A percentile compares a stretch with the other conserved stretches of the same genome.
phyloP scores from a whole-genome alignment of 768 basidiomycete species.

The Pleurotus salmoneostramineus region DNA sequence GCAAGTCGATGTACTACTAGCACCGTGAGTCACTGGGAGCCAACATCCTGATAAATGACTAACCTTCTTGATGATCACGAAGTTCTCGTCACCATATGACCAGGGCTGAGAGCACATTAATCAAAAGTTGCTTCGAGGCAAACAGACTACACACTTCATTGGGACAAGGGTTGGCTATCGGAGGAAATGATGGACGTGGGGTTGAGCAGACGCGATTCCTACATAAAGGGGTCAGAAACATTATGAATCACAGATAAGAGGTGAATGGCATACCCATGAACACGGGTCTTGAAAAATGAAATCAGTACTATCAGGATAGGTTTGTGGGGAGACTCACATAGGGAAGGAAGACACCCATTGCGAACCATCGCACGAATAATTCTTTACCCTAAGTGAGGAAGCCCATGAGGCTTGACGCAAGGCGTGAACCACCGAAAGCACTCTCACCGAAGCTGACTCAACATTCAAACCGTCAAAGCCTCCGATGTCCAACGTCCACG shows the following conservation, averaged over 20 bases:
- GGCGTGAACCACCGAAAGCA: background rate
- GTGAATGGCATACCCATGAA: conserved; percentile 21
- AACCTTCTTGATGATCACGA: conserved; percentile 29
- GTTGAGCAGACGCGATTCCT: conserved; percentile 25
- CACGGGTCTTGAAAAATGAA: conserved; percentile 19
- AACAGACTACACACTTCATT: conserved; percentile 22
- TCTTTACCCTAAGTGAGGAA: conserved; percentile 21
- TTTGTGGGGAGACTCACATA: conserved; percentile 20
- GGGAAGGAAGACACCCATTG: conserved; percentile 33
- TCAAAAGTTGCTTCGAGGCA: background rate
- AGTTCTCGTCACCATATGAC: conserved; percentile 31
- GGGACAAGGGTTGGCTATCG: conserved; percentile 26
- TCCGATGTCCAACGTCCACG: conserved; percentile 34
- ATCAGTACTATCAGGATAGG: background rate
- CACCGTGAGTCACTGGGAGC: background rate
- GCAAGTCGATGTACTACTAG: conserved; percentile 27
- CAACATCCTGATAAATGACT: background rate
- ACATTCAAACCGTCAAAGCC: conserved; percentile 28
- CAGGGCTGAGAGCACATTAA: conserved; percentile 20
- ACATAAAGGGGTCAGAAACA: background rate
- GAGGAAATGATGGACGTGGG: conserved; percentile 15
- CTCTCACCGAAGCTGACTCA: conserved; percentile 20
- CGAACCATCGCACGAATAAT: conserved; percentile 30
- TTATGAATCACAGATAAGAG: background rate
- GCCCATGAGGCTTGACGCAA: background rate